These are phyloP conservation scores for Gossypium aridum DNA, from an alignment of 441 rosid genomes.

Conservation along the genomic window DNA sequence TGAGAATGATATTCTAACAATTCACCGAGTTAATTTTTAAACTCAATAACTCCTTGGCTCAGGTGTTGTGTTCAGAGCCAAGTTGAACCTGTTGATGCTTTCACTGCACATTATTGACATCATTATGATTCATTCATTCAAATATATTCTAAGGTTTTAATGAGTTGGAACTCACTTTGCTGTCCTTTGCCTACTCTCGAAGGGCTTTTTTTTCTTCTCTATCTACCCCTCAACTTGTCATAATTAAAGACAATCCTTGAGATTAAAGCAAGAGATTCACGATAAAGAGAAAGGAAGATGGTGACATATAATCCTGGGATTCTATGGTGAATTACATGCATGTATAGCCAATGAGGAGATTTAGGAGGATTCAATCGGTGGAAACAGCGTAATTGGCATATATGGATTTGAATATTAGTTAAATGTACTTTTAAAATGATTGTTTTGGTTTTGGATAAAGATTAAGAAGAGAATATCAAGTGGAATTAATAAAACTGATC, in stretches of 20 bases:
- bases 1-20: neutral
- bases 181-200: neutral
- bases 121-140: neutral
- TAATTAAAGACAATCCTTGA: neutral
- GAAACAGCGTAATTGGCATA: neutral
- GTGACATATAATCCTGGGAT: neutral
- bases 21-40: neutral
- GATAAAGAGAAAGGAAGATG: neutral
- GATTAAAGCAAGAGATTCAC: neutral
- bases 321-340: neutral
- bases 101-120: neutral
- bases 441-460: slow-evolving; percentile 5
- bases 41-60: neutral
- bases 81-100: slow-evolving; percentile 3
- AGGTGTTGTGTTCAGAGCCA: neutral
- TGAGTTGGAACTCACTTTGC: slow-evolving; percentile 6
- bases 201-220: no score
- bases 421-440: neutral
- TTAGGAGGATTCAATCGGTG: no score
- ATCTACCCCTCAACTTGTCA: neutral
- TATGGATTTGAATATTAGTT: neutral
- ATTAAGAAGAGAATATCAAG: neutral
- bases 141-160: neutral
- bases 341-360: no score
- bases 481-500: neutral